These are phyloP conservation scores for Microthlaspi erraticum DNA, from an alignment of 345 rosid species.

Conservation along the genomic window DNA sequence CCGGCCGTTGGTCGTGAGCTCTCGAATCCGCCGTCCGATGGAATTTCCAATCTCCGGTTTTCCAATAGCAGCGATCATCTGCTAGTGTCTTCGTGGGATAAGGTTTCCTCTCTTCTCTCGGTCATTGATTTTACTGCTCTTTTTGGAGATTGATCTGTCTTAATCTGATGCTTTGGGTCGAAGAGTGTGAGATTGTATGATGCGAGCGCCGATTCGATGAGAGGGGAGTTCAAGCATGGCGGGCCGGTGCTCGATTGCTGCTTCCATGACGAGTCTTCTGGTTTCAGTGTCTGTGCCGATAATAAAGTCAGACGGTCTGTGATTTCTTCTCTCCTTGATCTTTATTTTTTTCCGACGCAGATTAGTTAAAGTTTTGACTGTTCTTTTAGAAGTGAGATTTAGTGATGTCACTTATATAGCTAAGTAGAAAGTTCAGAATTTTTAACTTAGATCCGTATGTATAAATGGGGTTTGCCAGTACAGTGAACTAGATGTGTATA, in stretches of 20 bases:
- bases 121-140: background rate
- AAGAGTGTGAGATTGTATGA: conserved; percentile 85
- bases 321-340: background rate
- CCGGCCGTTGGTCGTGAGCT: conserved; percentile 81
- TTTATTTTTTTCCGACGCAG: background rate
- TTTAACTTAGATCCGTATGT: background rate
- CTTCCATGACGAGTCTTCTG: conserved; percentile 96
- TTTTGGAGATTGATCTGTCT: background rate
- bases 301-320: conserved; percentile 70
- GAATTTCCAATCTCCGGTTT: conserved; percentile 91
- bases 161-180: conserved; percentile 8
- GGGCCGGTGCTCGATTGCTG: conserved; percentile 96
- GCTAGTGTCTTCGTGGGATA: conserved; percentile 98
- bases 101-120: conserved; percentile 48
- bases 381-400: background rate
- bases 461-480: too few relatives aligned
- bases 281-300: conserved; percentile 86
- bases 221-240: conserved; percentile 93
- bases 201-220: conserved; percentile 68
- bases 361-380: background rate
- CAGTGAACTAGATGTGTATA: background rate
- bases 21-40: conserved; percentile 83
- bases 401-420: background rate
- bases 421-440: background rate
- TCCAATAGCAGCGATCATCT: conserved; percentile 94